Base-by-base conservation (phyloP, 306 rosid species). In the Vigna radiata region DNA sequence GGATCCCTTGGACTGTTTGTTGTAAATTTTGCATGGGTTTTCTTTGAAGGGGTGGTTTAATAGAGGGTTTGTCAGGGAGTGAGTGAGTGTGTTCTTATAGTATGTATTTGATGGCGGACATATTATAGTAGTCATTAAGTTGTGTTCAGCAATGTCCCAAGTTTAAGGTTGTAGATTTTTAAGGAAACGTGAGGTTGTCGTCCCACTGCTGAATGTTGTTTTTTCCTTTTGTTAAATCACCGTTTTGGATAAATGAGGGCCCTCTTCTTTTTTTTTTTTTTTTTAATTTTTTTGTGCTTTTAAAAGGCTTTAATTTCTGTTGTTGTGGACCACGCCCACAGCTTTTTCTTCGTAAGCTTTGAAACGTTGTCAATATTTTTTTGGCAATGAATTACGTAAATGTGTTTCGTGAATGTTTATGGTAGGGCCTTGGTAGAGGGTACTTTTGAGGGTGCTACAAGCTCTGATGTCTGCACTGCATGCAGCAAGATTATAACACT, bases 201-300 rank as follows among this genome's bases (percentile, higher is more conserved):
- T 29, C 41, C 68, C 68, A 62, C 41, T 13, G 7, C 46, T 7
- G 44, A 61, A 6, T 29, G 16, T 33, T 29, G 16, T 33, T 29
- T 61, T 29, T 60, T 62, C 17, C 16, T 16, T 63, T 36, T 8
- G 46, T 63, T 36, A 62, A 61, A 63, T 7, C 36, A 23, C 41
- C 27, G 36, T 23, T 50, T 31, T 13, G 37, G 73, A 27, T 55
- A 47, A 41, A 70, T 76, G 84, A 76, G 84, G 86, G 73, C 80
- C 78, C 86, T 76, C 75, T 33, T 21, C 31, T 48, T 37, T 56
- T 5, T 21, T 21, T 21, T 21, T 21, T 1, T 21, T 21, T 21
- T 21, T 21, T 1, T 1, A 36, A 6, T 6, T 36, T 36, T 55
- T 18, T 55, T 25, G 23, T 65, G 58, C 68, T 58, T 68, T 72